Conservation (phyloP, 768 basidiomycete species). For the Kwoniella heveanensis region DNA sequence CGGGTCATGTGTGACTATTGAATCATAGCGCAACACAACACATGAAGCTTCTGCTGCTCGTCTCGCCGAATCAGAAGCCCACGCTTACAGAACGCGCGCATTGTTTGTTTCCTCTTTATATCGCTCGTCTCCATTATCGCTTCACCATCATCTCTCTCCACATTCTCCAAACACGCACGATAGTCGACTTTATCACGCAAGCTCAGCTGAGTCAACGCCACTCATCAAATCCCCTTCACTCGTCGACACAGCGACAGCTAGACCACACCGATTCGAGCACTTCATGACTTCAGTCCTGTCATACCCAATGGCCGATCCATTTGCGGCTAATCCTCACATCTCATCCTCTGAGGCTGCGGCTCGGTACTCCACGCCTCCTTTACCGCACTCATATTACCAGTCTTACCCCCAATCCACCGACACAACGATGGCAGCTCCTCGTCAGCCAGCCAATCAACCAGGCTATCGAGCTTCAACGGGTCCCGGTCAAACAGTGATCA, state of each 20-base stretch:
- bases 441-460: conserved; percentile 9
- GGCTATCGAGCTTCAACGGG: conserved; percentile 16
- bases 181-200: not conserved
- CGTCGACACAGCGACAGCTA: not conserved
- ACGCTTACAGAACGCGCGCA: not conserved
- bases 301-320: conserved; percentile 49
- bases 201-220: not conserved
- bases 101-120: not conserved
- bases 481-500: not conserved
- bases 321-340: conserved; percentile 32
- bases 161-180: not conserved
- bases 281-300: conserved; percentile 48
- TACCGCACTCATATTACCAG: conserved; percentile 17
- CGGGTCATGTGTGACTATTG: conserved; percentile 3
- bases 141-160: not conserved
- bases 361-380: conserved; percentile 33
- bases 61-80: not conserved
- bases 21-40: not conserved
- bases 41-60: not conserved
- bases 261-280: not conserved
- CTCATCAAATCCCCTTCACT: not conserved
- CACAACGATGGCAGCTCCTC: conserved; percentile 3
- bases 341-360: conserved; percentile 9
- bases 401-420: conserved; percentile 12
- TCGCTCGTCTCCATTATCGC: not conserved